Percentiles rank a stretch among this genome's conserved stretches.
Conservation (phyloP, 2,329 filamentous ascomycete species). For the Mycosphaerelloides madeirae region DNA sequence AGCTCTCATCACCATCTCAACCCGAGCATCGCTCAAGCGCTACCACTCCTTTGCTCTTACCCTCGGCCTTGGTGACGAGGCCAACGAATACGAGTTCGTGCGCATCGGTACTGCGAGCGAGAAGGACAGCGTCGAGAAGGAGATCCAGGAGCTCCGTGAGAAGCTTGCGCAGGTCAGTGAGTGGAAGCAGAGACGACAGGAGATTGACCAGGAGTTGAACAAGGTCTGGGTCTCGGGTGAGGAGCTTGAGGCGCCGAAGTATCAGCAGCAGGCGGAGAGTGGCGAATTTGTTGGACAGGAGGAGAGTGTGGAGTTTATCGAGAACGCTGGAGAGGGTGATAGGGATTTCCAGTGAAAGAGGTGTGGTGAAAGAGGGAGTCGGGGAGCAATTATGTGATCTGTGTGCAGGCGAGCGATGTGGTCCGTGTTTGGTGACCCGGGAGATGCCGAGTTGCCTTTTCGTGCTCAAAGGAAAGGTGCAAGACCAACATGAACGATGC, state of each 20-base stretch:
- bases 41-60: slow-evolving; percentile 91
- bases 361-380: no score
- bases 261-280: slow-evolving; percentile 8
- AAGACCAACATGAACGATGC: no score
- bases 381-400: no score
- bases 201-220: slow-evolving; percentile 77
- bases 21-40: slow-evolving; percentile 86
- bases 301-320: no score
- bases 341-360: no score
- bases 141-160: slow-evolving; percentile 78
- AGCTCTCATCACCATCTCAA: slow-evolving; percentile 93
- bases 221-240: slow-evolving; percentile 55
- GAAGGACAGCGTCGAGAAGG: slow-evolving; percentile 88
- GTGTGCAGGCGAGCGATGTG: no score
- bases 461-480: no score
- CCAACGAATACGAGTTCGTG: slow-evolving; percentile 88
- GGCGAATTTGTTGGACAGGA: no score
- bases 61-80: slow-evolving; percentile 72
- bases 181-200: slow-evolving; percentile 71
- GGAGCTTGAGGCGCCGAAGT: slow-evolving; percentile 19
- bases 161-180: slow-evolving; percentile 73
- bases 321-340: no score
- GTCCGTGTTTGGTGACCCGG: no score
- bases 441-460: no score
- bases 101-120: slow-evolving; percentile 90